Base-by-base conservation (phyloP, 2,329 filamentous ascomycete genomes). In the Allantophomopsis cytisporea region DNA sequence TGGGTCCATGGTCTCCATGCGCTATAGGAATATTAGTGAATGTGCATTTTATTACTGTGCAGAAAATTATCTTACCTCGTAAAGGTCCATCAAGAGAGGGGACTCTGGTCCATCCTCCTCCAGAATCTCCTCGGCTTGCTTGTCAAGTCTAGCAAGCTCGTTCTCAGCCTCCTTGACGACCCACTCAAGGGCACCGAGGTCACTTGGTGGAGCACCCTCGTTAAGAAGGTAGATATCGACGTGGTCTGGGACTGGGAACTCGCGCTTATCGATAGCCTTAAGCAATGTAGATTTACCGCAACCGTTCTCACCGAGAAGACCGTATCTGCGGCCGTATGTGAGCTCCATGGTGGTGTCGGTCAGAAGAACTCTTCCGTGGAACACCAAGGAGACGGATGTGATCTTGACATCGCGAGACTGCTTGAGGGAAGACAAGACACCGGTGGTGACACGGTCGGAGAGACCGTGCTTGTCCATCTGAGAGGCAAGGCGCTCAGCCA, bases 161-260 rank as follows among this genome's bases (percentile, higher is more conserved):
- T 79, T 80, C 69, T 96, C 82, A 28, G 91, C 91, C 70, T 98
- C 87, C 47, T 67, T 85, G 51, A 98, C 85, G 48, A 98, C 91
- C 88, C 93, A 98, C 58, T 96, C 89, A 42, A 98, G 72, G 49
- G 91, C 91, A 57, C 93, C 91, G 39, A 87, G 66, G 1, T 96
- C 86, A 42, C 74, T 84, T 39, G 85, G 83, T 45, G 88, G 87
- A 36, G 91, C 91, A 66, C 91, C 91, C 65, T 96, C 85, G 66
- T 98, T 98, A 51, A 98, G 72, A 35, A 98, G 79, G 68, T 98
- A 98, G 63, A 98, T 93, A 64, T 98, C 93, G 61, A 98, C 73
- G 63, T 95, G 88, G 20, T 94, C 83, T 44, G 91, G 93, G 58
- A 98, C 84, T 47, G 91, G 93, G 61, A 79, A 98, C 64, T 98